These are phyloP conservation scores for Leccinum pallidistipes DNA, from an alignment of 1,284 basidiomycete genomes.

Conservation along the genomic window DNA sequence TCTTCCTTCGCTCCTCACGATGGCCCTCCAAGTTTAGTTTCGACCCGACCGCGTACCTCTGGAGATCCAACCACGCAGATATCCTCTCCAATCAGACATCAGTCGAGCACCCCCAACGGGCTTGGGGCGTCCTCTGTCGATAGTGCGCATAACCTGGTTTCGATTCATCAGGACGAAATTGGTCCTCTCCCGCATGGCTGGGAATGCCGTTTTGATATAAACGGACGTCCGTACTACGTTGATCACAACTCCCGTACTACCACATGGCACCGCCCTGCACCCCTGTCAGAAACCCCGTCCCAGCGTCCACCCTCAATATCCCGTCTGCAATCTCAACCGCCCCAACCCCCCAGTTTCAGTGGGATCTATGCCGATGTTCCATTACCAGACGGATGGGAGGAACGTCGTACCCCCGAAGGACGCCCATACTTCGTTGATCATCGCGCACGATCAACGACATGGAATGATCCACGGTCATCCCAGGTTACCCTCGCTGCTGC, in stretches of 20 bases:
- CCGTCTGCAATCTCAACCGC: constrained; percentile 10
- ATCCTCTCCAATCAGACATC: constrained; percentile 16
- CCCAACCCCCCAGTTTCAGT: constrained; percentile 19
- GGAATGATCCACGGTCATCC: constrained; percentile 89
- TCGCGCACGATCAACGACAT: constrained; percentile 95
- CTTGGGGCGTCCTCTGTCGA: constrained; percentile 10
- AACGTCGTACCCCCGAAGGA: constrained; percentile 96
- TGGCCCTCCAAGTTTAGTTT: constrained; percentile 4
- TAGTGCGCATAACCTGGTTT: background rate
- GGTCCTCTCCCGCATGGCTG: constrained; percentile 75
- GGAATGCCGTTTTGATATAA: constrained; percentile 87
- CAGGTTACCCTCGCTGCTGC: constrained; percentile 25
- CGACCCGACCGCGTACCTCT: constrained; percentile 20
- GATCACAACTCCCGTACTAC: constrained; percentile 93
- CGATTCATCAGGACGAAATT: constrained; percentile 23
- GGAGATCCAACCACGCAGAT: constrained; percentile 15
- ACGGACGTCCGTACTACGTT: constrained; percentile 86
- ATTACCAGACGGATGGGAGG: constrained; percentile 97
- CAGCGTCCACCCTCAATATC: constrained; percentile 10
- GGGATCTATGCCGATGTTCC: constrained; percentile 58
- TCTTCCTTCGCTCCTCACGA: constrained; percentile 20
- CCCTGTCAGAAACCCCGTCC: constrained; percentile 15
- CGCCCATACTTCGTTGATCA: constrained; percentile 98
- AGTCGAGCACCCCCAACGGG: constrained; percentile 9
- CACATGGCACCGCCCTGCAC: constrained; percentile 84